These are phyloP conservation scores for Pleurotus ostreatus DNA, from an alignment of 768 basidiomycete species.

Conservation along the genomic window DNA sequence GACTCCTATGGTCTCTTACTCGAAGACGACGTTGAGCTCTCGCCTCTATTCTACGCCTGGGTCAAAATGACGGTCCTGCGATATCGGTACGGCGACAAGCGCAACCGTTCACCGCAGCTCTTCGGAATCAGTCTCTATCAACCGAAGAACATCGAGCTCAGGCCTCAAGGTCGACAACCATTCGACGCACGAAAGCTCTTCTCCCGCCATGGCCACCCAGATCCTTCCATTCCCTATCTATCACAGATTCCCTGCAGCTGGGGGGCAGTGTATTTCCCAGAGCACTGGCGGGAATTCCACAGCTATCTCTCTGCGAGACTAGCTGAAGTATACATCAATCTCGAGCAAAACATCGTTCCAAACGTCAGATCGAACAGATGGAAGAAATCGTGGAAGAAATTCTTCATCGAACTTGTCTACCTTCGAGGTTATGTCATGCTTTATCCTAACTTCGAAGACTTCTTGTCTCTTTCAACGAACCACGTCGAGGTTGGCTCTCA, in stretches of 20 bases:
- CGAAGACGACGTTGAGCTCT: conserved; percentile 86
- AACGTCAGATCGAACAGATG: conserved; percentile 77
- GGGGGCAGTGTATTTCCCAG: conserved; percentile 89
- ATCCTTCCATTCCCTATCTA: conserved; percentile 66
- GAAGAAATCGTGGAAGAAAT: conserved; percentile 84
- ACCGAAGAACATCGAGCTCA: conserved; percentile 77
- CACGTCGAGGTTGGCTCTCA: conserved; percentile 84
- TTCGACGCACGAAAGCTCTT: conserved; percentile 69
- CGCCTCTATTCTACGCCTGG: conserved; percentile 84
- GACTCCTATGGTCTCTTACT: conserved; percentile 76
- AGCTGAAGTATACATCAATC: conserved; percentile 39
- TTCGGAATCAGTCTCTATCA: conserved; percentile 87
- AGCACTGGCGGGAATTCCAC: conserved; percentile 87
- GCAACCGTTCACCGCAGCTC: conserved; percentile 40
- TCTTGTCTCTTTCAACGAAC: conserved; percentile 81
- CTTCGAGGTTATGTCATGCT: conserved; percentile 85
- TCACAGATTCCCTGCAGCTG: conserved; percentile 89
- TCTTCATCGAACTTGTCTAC: conserved; percentile 82
- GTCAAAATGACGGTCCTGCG: conserved; percentile 73
- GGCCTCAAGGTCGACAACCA: conserved; percentile 56
- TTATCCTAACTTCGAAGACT: conserved; percentile 77
- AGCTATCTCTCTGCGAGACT: conserved; percentile 68
- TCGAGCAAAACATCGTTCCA: conserved; percentile 55
- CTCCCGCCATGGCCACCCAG: conserved; percentile 28
- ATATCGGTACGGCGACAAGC: conserved; percentile 62